Percentiles rank a stretch among this genome's conserved stretches.
Conservation (phyloP, 306 rosid genomes). For the Nissolia schottii region DNA sequence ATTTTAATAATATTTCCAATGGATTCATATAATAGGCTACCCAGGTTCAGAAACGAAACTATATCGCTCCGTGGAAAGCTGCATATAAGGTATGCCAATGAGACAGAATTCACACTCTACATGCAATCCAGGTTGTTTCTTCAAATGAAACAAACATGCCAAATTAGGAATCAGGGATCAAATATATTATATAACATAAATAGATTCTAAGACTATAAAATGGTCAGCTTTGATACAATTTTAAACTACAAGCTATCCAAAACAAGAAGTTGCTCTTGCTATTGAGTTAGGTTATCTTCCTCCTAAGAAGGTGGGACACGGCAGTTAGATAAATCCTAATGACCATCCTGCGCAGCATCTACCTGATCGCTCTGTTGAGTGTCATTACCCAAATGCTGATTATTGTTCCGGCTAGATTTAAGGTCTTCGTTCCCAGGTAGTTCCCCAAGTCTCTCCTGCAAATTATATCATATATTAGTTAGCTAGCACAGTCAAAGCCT, state of each 20-base stretch:
- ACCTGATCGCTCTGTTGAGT: constrained; percentile 52
- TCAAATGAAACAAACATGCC: constrained; percentile 21
- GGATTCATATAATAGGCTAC: no score
- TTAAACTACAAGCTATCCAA: constrained; percentile 58
- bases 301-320: constrained; percentile 29
- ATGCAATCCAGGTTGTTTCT: constrained; percentile 38
- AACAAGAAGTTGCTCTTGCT: constrained; percentile 51
- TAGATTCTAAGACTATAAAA: constrained; percentile 45
- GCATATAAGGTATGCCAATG: no score
- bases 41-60: no score
- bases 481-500: constrained; percentile 4
- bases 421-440: constrained; percentile 50
- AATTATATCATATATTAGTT: not conserved
- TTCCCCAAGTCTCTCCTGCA: constrained; percentile 87
- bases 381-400: constrained; percentile 44
- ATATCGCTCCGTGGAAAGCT: no score
- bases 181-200: constrained; percentile 31
- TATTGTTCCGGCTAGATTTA: constrained; percentile 51
- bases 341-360: constrained; percentile 43
- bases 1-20: no score
- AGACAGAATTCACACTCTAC: constrained; percentile 46
- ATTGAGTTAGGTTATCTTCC: constrained; percentile 71
- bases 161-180: constrained; percentile 41
- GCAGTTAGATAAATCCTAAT: constrained; percentile 43
- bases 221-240: constrained; percentile 29